Percentiles rank a stretch among this genome's conserved stretches.
Conservation (phyloP, 148 eudicot species). For the Oxyria digyna region DNA sequence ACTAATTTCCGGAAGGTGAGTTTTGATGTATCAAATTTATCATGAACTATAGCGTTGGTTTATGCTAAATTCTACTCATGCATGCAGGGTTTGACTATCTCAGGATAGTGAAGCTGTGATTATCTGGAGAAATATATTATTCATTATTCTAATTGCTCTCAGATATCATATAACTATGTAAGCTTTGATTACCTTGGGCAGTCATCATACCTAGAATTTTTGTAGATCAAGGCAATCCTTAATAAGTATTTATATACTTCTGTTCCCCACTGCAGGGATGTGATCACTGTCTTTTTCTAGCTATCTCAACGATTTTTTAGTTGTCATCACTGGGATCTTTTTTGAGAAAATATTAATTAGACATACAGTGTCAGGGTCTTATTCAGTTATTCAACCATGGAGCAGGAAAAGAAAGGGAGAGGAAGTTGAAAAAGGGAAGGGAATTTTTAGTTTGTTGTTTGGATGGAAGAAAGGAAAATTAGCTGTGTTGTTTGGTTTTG, state of each 20-base stretch:
- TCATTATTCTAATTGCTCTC: background rate
- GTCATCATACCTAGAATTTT: background rate
- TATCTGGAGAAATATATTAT: background rate
- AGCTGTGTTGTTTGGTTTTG: too few relatives aligned
- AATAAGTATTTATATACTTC: background rate
- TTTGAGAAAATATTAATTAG: background rate
- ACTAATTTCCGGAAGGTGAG: conserved; percentile 77
- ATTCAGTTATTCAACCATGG: background rate
- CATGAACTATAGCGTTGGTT: background rate
- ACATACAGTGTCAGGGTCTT: background rate
- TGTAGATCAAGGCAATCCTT: background rate
- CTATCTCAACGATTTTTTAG: background rate
- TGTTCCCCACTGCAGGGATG: background rate
- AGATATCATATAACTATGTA: too few relatives aligned
- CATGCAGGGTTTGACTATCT: too few relatives aligned
- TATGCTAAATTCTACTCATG: background rate
- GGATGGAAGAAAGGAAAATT: too few relatives aligned
- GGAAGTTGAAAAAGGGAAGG: too few relatives aligned
- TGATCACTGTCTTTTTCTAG: background rate
- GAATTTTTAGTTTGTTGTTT: too few relatives aligned
- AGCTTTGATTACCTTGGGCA: background rate
- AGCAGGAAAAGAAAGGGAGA: too few relatives aligned
- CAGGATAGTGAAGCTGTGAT: background rate
- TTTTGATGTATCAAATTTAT: background rate
- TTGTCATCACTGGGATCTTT: background rate